Base-by-base conservation (phyloP, 2,329 filamentous ascomycete genomes). In the Chaetomiaceae sp. region DNA sequence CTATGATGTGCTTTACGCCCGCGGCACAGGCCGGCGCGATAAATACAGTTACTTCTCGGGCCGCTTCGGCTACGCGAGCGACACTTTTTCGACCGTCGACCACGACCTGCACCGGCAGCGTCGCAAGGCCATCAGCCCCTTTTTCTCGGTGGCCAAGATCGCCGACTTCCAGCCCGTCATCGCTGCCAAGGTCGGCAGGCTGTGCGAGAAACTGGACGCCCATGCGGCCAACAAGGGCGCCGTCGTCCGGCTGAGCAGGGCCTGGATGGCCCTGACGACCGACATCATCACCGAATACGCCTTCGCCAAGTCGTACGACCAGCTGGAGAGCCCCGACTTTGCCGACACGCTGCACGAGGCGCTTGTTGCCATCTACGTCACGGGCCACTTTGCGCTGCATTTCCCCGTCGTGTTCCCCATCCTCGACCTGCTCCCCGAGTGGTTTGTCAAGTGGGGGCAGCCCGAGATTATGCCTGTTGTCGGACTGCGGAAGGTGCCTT, bases 201-300 rank as follows among this genome's bases (percentile, higher is more conserved):
- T 38, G 33, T 44, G 42, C 30, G 12, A 35, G 10, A 44, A 44
- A 30, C 30, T 44, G 30, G 42, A 34, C 19, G 13, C 3, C 25
- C 21, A 43, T 31, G 40, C 40, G 25, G 40, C 40, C 12, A 19
- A 19, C 14, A 19, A 19, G 25, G 25, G 25, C 16, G 35, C 23
- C 16, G 40, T 58, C 5, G 40, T 60, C 6, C 53, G 55, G 4
- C 38, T 62, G 21, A 52, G 58, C 35, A 51, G 42, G 8, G 58
- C 58, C 0, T 62, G 58, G 48, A 60, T 57, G 60, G 47, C 48
- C 7, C 23, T 52, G 23, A 48, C 46, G 6, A 55, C 34, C 44
- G 69, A 73, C 50, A 63, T 70, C 14, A 68, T 69, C 44, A 66
- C 63, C 0, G 58, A 68, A 16, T 71, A 72, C 46, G 63, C 60